Base-by-base conservation (phyloP, 1,139 yeast species). In the Pichia sp. region DNA sequence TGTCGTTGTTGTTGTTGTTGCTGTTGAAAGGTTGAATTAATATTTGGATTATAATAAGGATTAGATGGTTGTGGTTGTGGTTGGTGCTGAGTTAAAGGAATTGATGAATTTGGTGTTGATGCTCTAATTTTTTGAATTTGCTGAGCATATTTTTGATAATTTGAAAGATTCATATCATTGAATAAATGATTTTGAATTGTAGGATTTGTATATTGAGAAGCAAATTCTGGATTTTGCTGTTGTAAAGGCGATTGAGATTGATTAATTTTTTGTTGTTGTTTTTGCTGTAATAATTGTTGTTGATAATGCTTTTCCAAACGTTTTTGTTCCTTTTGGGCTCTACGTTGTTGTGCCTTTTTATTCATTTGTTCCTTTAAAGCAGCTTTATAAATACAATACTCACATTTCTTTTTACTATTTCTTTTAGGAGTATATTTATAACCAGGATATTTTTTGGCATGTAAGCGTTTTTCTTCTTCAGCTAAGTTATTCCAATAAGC, bases 401-500 rank as follows among this genome's bases (percentile, higher is more conserved):
- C 68, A 55, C 76, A 71, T 54, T 76, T 78, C 55, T 76, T 78
- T 60, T 80, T 82, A 25, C 82, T 81, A 55, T 76, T 76, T 55
- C 84, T 65, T 55, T 86, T 67, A 7, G 89, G 90, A 43, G 83
- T 78, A 60, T 81, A 81, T 55, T 87, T 73, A 65, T 87, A 87
- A 47, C 87, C 90, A 10, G 96, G 96, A 61, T 86, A 87, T 59
- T 85, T 80, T 56, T 80, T 80, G 43, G 87, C 84, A 60, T 87
- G 96, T 53, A 78, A 74, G 53, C 78, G 78, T 68, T 87, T 87
- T 61, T 87, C 96, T 58, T 83, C 89, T 60, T 84, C 90, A 24
- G 95, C 95, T 51, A 84, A 71, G 51, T 76, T 78, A 57, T 80
- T 81, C 96, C 96, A 87, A 59, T 82, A 80, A 40, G 81, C 84